phyloP scores from a whole-genome alignment of 2,329 filamentous ascomycete species.

The Fusarium sp. region DNA sequence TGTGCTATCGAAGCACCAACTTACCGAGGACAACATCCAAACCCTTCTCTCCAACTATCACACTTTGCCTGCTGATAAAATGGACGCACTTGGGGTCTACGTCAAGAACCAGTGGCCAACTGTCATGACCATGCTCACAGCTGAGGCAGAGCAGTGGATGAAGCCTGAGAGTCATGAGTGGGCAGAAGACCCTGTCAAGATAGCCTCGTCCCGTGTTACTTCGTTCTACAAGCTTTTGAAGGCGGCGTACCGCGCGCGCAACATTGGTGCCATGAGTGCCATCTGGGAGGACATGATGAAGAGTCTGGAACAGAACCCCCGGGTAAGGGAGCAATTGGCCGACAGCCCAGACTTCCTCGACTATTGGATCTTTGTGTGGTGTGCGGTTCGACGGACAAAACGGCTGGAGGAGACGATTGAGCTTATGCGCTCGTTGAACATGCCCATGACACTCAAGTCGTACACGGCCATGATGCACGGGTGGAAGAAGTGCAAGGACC shows the following conservation, averaged over 20 bases:
- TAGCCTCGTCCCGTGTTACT: constrained; percentile 13
- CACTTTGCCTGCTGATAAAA: constrained; percentile 30
- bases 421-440: constrained; percentile 58
- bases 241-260: constrained; percentile 45
- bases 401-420: constrained; percentile 53
- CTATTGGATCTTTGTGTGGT: constrained; percentile 56
- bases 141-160: constrained; percentile 39
- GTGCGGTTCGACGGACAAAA: constrained; percentile 46
- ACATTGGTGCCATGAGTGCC: constrained; percentile 44
- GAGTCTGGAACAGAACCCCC: constrained; percentile 38
- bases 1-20: constrained; percentile 32
- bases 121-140: constrained; percentile 39
- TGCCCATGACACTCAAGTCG: constrained; percentile 71
- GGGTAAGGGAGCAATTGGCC: constrained; percentile 46
- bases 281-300: constrained; percentile 50
- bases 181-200: constrained; percentile 5
- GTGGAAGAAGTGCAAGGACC: constrained; percentile 70
- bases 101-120: constrained; percentile 46
- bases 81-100: constrained; percentile 41
- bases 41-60: constrained; percentile 28
- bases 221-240: constrained; percentile 47
- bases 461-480: constrained; percentile 82
- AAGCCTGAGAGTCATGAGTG: background rate
- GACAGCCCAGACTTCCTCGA: constrained; percentile 52
- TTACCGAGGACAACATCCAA: constrained; percentile 35